Evolutionary conservation across 495 filamentous ascomycete genomes (phyloP), one percentile per base, ranked within the genome.

Genomic region (Aspergillus conjunctus): DNA sequence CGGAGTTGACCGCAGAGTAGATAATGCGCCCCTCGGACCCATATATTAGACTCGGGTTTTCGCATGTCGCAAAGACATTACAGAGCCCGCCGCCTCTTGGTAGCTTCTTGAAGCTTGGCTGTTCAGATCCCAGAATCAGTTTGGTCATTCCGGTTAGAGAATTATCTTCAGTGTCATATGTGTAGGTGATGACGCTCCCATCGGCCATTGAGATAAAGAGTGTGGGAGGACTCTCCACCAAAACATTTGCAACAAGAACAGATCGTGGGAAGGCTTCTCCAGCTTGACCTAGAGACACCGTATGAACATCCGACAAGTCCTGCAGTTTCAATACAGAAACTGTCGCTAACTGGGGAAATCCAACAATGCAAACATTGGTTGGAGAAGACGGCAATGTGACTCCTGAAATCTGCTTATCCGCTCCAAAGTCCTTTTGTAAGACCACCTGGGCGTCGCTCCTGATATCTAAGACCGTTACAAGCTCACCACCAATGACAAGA

Each of bases 131-230:
- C 44, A 99, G 81, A 20, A 96, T 82, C 30, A 96, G 86, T 65
- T 85, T 90, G 70, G 91, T 96, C 67, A 87, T 87, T 2, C 83
- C 80, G 0, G 85, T 88, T 9, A 98, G 75, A 7, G 81, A 71
- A 61, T 82, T 80, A 44, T 83, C 80, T 0, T 66, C 41, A 0
- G 79, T 66, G 37, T 91, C 81, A n/a, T 95, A 77, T 37, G 83
- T 81, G 71, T 93, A 99, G 1, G 89, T 96, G 50, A 94, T 83
- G 10, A 99, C 89, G 65, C 89, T 90, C 22, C 94, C 94, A 73
- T 97, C 93, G 20, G 93, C 91, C 87, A 97, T 91, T n/a, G 92
- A 89, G 26, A 96, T 79, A 60, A 99, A 92, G 2, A 99, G 76
- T 0, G 89, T 96, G 2, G 91, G 87, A 15, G 84, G 82, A 56